Evolutionary conservation across 78 protist species (phyloP).

Genomic region (Emiliania huxleyi): DNA sequence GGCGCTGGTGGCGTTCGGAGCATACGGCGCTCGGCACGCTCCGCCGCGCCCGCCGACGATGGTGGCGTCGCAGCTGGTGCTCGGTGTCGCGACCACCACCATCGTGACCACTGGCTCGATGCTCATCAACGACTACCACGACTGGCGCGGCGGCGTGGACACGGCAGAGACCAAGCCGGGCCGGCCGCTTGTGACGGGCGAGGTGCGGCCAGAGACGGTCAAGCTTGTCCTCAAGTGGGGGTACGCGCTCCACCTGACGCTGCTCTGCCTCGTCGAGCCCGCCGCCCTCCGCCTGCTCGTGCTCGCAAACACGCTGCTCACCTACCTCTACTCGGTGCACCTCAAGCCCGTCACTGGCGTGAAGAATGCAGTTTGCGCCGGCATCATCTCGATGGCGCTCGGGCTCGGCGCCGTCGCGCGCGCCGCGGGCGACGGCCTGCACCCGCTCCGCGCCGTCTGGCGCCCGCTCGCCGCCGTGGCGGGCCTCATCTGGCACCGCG

Average conservation of each 20-base stretch:
- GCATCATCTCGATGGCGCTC: neutral
- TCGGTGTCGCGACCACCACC: neutral
- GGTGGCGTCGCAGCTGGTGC: neutral
- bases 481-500: neutral
- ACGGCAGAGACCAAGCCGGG: neutral
- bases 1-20: neutral
- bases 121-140: slow-evolving; percentile 15
- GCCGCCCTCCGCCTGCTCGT: neutral
- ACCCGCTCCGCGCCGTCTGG: neutral
- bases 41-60: no score
- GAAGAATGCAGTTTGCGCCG: neutral
- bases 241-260: neutral
- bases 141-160: neutral
- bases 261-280: neutral
- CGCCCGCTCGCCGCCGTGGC: neutral
- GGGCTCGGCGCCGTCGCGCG: neutral
- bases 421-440: neutral
- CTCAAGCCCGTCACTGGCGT: neutral
- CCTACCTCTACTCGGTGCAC: neutral
- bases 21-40: neutral
- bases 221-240: neutral
- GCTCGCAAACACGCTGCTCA: neutral
- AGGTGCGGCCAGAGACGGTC: neutral
- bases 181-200: neutral
- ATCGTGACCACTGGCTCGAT: neutral